Evolutionary conservation across 768 basidiomycete species (phyloP), one percentile per base, ranked within the genome.

Genomic region (Naganishia vaughanmartiniae): DNA sequence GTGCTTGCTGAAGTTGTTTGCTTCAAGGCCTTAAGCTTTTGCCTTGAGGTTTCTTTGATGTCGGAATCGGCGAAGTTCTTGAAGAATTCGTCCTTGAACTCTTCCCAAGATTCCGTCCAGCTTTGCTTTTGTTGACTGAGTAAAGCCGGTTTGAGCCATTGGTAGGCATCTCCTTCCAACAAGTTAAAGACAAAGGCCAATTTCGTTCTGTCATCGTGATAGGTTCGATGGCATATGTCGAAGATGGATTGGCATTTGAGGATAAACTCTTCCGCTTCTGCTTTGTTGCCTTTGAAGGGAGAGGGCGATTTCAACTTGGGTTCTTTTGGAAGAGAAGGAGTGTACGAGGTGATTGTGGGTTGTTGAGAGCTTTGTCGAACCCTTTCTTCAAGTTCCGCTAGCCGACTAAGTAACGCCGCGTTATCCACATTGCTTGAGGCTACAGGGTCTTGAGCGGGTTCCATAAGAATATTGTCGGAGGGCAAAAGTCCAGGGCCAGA

Each of bases 91-190:
- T 24, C 53, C 17, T 54, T 24, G 53, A 54, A 54, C 53, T 54
- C 53, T 24, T 24, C 53, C 53, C 53, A 54, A 54, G 53, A 24
- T 54, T 54, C 24, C 15, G 28, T 30, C 53, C 53, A 54, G 28
- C 24, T 54, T 24, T 24, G 53, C 28, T 54, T 54, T 24, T 54
- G 24, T 17, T 54, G 53, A 54, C n/a, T 30, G 24, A 54, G 28
- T 24, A 56, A 30, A 33, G 55, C 55, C 28, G 55, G 55, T 56
- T 56, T 56, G n/a, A 56, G 26, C 55, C 55, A 56, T 33, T 56
- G 31, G 33, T 56, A 56, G 33, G 55, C 55, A 33, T 56, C 55
- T 19, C 55, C 26, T 56, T 56, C 26, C 19, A 56, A 33, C 28
- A 56, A 33, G 31, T 56, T 56, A 30, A 15, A 56, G 4, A 56